Conservation (phyloP, 164 flowering plant genomes). For the Stephania japonica region DNA sequence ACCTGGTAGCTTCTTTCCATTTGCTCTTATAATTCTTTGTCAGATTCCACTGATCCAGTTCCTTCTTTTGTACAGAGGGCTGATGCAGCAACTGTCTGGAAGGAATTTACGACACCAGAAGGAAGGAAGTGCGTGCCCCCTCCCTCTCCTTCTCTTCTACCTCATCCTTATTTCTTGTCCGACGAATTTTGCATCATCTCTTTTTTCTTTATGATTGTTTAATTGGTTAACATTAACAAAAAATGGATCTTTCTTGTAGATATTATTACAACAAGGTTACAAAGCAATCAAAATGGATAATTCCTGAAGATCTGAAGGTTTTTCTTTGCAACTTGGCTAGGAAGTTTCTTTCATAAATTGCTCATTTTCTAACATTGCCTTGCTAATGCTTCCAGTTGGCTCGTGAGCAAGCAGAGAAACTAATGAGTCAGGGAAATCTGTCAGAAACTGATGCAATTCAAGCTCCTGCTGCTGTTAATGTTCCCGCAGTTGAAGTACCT, state of each 20-base stretch:
- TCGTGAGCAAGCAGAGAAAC: conserved; percentile 74
- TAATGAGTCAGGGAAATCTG: conserved; percentile 32
- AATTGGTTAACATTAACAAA: neutral
- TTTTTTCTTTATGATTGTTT: neutral
- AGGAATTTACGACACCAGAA: conserved; percentile 81
- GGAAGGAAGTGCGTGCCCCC: conserved; percentile 63
- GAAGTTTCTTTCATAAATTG: neutral
- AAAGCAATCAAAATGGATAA: conserved; percentile 82
- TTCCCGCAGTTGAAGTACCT: conserved; percentile 17
- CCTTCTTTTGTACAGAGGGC: conserved; percentile 62
- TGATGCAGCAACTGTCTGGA: conserved; percentile 96
- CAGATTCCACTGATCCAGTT: neutral
- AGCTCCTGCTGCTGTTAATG: conserved; percentile 21
- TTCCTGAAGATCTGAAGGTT: conserved; percentile 94
- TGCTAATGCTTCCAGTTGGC: conserved; percentile 52
- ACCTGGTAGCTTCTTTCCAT: neutral
- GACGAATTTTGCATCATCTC: neutral
- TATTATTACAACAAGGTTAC: conserved; percentile 87
- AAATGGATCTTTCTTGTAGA: conserved; percentile 32
- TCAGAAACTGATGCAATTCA: conserved; percentile 24
- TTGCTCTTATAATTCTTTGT: neutral
- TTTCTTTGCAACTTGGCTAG: neutral
- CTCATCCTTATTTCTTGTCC: neutral
- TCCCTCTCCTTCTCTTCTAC: neutral
- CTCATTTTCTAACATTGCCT: neutral